Conservation (phyloP, 352 stramenopile species). For the Pythium oligandrum region DNA sequence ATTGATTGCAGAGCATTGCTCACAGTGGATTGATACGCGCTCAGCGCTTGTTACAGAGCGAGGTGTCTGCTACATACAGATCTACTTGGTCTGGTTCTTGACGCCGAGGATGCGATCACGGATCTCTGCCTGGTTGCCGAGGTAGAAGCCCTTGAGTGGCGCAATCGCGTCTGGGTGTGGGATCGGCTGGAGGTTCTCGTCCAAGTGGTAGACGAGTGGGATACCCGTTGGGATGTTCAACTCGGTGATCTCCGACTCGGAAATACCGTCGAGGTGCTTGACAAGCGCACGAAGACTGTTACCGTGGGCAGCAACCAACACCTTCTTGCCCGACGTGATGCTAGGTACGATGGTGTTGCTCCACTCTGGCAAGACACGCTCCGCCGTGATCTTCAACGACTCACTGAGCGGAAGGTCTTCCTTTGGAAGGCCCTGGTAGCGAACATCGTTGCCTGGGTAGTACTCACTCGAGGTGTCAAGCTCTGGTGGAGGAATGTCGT, state of each 20-base stretch:
- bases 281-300: conserved; percentile 92
- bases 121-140: conserved; percentile 96
- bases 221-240: conserved; percentile 93
- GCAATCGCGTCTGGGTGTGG: conserved; percentile 79
- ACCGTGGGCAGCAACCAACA: conserved; percentile 93
- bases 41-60: no score
- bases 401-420: conserved; percentile 89
- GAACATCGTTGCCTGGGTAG: conserved; percentile 90
- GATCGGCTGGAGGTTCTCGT: conserved; percentile 84
- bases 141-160: conserved; percentile 76
- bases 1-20: no score
- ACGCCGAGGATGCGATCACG: conserved; percentile 94
- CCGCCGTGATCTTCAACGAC: conserved; percentile 92
- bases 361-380: conserved; percentile 90
- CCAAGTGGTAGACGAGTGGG: conserved; percentile 85
- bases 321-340: conserved; percentile 91
- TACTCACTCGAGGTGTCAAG: conserved; percentile 90
- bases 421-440: conserved; percentile 85
- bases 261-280: conserved; percentile 93
- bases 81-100: conserved; percentile 97
- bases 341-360: conserved; percentile 88
- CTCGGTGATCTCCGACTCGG: conserved; percentile 91
- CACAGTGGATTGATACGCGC: no score
- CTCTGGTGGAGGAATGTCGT: conserved; percentile 96
- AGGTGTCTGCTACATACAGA: no score